Evolutionary conservation across 331 rosid species (phyloP), one percentile per base, ranked within the genome.

Genomic region (Cydonia oblonga): DNA sequence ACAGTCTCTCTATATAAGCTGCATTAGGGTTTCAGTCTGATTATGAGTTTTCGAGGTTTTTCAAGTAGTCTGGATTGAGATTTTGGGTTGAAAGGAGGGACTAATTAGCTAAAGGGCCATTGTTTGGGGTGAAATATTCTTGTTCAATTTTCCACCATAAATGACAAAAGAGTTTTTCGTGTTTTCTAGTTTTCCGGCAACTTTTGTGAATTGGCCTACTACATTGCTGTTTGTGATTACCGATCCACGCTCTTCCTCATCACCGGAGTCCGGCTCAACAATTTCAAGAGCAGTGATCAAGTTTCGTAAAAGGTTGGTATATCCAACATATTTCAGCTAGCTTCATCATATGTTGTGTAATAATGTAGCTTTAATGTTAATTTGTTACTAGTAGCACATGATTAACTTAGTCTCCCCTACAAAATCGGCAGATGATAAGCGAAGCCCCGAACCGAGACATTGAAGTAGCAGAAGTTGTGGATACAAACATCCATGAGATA

Each of bases 261-360:
- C 93, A 25, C 87, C 85, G 38, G 89, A 86, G 66, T 73, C 74
- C 18, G 71, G 73, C 60, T 49, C 54, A 18, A 83, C 75, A 0
- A 57, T 84, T 32, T 85, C 89, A 58, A 15, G 78, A 58, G 70
- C 84, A 0, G 70, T 83, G 30, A 82, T 78, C 58, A 88, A 79
- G 66, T 88, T 88, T 51, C 82, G 87, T 53, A 84, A 86, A 84
- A 86, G 93, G 93, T 81, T 30, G 1, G 59, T 64, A 51, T 1
- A 18, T 44, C 44, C 15, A 1, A 6, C 20, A 30, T 46, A 10
- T 32, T 14, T 58, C 16, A 70, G 25, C 51, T 20, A 13, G 13
- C 9, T 68, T 68, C 60, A 9, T n/a, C n/a, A n/a, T n/a, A n/a
- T n/a, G n/a, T n/a, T n/a, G n/a, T n/a, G n/a, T n/a, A n/a, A n/a